Conservation (phyloP, 306 rosid species). For the Pterocarpus macrocarpus region DNA sequence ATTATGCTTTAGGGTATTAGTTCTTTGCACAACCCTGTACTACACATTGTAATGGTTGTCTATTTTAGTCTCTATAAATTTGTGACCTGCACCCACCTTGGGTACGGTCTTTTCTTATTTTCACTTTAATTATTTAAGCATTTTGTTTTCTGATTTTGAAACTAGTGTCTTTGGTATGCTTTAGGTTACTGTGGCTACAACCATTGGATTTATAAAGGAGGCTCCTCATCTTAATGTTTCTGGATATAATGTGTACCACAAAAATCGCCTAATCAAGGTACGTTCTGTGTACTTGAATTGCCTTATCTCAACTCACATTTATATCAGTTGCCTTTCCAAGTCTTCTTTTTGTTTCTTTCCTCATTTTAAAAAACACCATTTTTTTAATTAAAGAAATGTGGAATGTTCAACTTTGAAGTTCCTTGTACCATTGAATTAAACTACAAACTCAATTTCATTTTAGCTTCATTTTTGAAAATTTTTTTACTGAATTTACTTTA, state of each 20-base stretch:
- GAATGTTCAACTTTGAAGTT: constrained; percentile 28
- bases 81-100: neutral
- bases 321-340: constrained; percentile 15
- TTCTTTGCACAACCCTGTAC: too few species aligned
- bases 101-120: neutral
- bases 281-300: constrained; percentile 45
- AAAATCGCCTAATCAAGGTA: constrained; percentile 97
- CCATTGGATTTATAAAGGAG: constrained; percentile 87
- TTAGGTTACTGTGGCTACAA: constrained; percentile 69
- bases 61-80: neutral
- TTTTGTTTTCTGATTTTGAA: constrained; percentile 9
- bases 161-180: constrained; percentile 40
- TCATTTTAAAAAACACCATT: constrained; percentile 1
- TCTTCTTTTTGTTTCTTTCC: constrained; percentile 36
- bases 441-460: neutral
- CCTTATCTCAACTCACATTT: constrained; percentile 4
- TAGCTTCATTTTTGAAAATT: neutral
- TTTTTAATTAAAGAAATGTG: neutral
- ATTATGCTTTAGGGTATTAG: neutral
- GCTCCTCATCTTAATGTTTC: constrained; percentile 65
- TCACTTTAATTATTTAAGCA: neutral
- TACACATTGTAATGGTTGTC: too few species aligned
- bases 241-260: constrained; percentile 92
- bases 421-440: neutral
- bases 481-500: neutral